These are phyloP conservation scores for Isatis tinctoria DNA, from an alignment of 345 rosid species.

Conservation along the genomic window DNA sequence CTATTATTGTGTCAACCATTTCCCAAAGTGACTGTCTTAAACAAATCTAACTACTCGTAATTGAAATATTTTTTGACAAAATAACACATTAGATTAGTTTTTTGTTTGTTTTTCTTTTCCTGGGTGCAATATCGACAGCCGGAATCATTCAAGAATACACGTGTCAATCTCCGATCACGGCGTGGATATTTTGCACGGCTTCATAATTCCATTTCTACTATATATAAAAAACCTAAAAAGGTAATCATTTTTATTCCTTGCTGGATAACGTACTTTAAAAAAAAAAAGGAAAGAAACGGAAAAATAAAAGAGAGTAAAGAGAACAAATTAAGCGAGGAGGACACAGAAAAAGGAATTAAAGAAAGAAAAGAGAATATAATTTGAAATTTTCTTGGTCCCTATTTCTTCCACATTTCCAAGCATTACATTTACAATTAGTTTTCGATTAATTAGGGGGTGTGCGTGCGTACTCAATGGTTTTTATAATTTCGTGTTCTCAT, in stretches of 20 bases:
- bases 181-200: conserved; percentile 9
- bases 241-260: not conserved
- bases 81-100: not conserved
- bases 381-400: not conserved
- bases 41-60: not conserved
- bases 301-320: not conserved
- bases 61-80: not conserved
- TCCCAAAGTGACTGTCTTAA: not conserved
- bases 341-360: not conserved
- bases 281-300: not conserved
- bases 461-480: not conserved
- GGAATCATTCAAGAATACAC: not conserved
- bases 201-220: not conserved
- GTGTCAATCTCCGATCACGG: conserved; percentile 7
- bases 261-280: not conserved
- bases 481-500: not conserved
- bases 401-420: not conserved
- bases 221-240: not conserved
- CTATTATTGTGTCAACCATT: not conserved
- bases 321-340: not conserved
- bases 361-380: not conserved
- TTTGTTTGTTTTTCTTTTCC: not conserved
- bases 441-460: not conserved
- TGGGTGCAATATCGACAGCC: conserved; percentile 1
- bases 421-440: not conserved